Evolutionary conservation across 2,329 filamentous ascomycete genomes (phyloP).

Genomic region (Diaporthe longicolla): DNA sequence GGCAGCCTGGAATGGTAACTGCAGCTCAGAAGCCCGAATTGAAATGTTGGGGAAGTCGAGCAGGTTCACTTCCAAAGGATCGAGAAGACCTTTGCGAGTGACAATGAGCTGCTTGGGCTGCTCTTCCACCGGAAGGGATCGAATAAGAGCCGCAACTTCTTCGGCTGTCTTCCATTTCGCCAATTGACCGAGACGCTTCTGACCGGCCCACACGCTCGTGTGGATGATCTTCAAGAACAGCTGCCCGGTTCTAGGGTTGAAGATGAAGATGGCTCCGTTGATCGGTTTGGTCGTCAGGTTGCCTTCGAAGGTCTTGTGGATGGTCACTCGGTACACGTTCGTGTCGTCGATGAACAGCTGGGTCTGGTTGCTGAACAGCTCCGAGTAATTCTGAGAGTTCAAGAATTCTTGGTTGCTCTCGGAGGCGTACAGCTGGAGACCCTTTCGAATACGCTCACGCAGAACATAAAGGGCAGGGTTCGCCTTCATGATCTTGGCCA

Average conservation of each 20-base stretch:
- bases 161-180: conserved; percentile 99
- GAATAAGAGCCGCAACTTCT: conserved; percentile 97
- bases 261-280: conserved; percentile 99
- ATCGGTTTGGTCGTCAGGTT: conserved; percentile 99
- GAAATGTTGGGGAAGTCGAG: conserved; percentile 99
- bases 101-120: conserved; percentile 99
- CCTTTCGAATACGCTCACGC: conserved; percentile 97
- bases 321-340: conserved; percentile 98
- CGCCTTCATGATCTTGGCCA: conserved; percentile 99
- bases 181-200: conserved; percentile 97
- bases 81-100: conserved; percentile 94
- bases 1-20: conserved; percentile 97
- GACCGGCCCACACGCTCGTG: conserved; percentile 98
- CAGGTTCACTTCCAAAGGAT: conserved; percentile 96
- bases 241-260: conserved; percentile 98
- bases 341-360: conserved; percentile 99
- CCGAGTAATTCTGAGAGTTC: conserved; percentile 99
- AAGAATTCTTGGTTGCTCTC: conserved; percentile 99
- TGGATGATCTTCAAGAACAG: conserved; percentile 99
- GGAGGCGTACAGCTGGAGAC: conserved; percentile 96
- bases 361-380: conserved; percentile 98
- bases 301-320: conserved; percentile 99
- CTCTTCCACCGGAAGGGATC: conserved; percentile 95
- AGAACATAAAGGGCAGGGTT: conserved; percentile 97
- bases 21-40: conserved; percentile 95